These are phyloP conservation scores for Tremella fuciformis DNA, from an alignment of 768 basidiomycete species.

Conservation along the genomic window DNA sequence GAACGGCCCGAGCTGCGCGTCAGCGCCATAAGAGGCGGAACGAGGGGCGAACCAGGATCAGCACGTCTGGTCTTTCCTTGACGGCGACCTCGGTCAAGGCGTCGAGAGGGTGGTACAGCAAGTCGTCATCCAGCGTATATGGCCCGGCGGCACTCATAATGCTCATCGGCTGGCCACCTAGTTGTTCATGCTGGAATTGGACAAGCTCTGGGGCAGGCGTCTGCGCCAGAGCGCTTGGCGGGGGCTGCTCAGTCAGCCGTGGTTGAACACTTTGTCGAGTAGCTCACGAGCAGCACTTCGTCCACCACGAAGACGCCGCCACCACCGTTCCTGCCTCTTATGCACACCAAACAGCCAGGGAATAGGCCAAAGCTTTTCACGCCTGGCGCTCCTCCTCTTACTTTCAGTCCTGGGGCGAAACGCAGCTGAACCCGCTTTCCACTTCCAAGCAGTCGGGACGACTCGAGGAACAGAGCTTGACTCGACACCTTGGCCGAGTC, in stretches of 20 bases:
- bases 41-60: conserved; percentile 65
- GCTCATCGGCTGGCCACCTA: conserved; percentile 59
- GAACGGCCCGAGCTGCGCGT: conserved; percentile 82
- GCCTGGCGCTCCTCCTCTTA: conserved; percentile 66
- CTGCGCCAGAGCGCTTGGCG: conserved; percentile 57
- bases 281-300: conserved; percentile 73
- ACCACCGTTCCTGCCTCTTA: conserved; percentile 87
- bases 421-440: conserved; percentile 64
- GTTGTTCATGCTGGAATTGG: conserved; percentile 50
- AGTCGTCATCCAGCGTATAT: conserved; percentile 73
- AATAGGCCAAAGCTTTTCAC: conserved; percentile 71
- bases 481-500: conserved; percentile 68
- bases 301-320: conserved; percentile 80
- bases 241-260: conserved; percentile 58
- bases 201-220: conserved; percentile 53
- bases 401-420: conserved; percentile 63
- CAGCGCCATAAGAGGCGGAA: not conserved
- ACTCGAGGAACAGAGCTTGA: conserved; percentile 71
- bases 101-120: conserved; percentile 70
- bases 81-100: conserved; percentile 64
- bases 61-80: conserved; percentile 65
- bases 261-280: not conserved
- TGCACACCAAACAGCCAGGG: conserved; percentile 79
- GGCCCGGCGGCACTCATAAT: conserved; percentile 80
- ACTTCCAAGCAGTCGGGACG: conserved; percentile 71